Percentiles rank a stretch among this genome's conserved stretches.
phyloP scores from a whole-genome alignment of 2,329 filamentous ascomycete genomes.

The Incumbomyces lentus region DNA sequence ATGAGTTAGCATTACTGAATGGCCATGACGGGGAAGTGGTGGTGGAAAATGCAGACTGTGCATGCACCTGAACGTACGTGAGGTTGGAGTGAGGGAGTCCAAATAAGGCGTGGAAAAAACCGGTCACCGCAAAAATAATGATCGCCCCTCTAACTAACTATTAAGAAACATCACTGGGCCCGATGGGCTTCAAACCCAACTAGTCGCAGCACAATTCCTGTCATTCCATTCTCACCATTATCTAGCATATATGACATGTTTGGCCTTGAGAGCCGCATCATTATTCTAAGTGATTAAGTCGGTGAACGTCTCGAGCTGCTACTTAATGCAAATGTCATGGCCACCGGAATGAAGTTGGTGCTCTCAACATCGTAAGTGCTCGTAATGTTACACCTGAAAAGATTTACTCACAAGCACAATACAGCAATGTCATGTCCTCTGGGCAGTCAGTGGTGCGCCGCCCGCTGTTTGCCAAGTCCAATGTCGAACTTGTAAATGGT shows the following conservation, averaged over 20 bases:
- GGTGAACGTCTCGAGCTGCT: no score
- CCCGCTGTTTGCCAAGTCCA: slow-evolving; percentile 68
- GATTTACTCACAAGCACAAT: slow-evolving; percentile 3
- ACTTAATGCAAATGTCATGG: not conserved
- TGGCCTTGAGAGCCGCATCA: no score
- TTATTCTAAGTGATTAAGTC: no score
- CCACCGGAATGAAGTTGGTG: slow-evolving; percentile 58
- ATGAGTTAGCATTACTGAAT: slow-evolving; percentile 39
- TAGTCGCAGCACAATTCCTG: no score
- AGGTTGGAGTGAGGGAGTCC: not conserved
- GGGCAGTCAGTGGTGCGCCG: slow-evolving; percentile 77
- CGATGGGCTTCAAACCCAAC: no score
- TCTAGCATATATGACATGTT: no score
- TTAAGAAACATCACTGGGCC: no score
- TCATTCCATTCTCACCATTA: no score
- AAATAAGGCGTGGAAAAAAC: not conserved
- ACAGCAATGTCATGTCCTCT: slow-evolving; percentile 72
- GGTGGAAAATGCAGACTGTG: not conserved
- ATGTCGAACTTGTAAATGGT: slow-evolving; percentile 82
- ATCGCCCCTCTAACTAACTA: no score
- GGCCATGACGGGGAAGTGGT: slow-evolving; percentile 33
- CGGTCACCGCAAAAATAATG: no score
- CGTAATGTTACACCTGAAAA: slow-evolving; percentile 5
- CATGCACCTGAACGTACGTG: not conserved
- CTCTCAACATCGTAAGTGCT: slow-evolving; percentile 68